phyloP scores from a whole-genome alignment of 345 rosid genomes.

The Ricinus communis region DNA sequence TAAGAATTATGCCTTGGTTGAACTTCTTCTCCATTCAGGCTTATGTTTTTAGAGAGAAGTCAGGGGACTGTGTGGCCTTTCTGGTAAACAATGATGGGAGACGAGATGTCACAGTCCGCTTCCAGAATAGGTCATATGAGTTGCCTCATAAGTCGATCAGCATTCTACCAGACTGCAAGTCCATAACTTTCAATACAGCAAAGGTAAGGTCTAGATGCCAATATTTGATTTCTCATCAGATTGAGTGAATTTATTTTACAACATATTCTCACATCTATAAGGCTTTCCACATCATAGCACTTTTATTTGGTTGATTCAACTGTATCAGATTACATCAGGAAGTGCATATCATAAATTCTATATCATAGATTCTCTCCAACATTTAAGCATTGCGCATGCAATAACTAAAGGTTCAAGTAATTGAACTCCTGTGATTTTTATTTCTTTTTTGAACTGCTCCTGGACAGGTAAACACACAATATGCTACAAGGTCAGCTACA shows the following conservation, averaged over 20 bases:
- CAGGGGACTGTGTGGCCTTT: slow-evolving; percentile 57
- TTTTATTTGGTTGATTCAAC: background rate
- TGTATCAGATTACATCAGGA: background rate
- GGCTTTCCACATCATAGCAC: background rate
- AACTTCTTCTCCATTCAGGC: slow-evolving; percentile 37
- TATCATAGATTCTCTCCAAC: background rate
- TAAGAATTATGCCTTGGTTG: background rate
- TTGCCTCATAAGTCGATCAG: slow-evolving; percentile 69
- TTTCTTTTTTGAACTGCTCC: background rate
- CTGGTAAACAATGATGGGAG: slow-evolving; percentile 49
- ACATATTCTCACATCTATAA: background rate
- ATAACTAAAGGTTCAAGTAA: background rate
- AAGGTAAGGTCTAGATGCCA: slow-evolving; percentile 36
- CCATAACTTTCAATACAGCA: slow-evolving; percentile 62
- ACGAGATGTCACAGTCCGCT: slow-evolving; percentile 35
- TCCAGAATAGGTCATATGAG: slow-evolving; percentile 42
- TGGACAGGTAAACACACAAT: slow-evolving; percentile 52
- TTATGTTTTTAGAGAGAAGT: slow-evolving; percentile 50
- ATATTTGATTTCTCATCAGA: background rate
- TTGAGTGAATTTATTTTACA: background rate
- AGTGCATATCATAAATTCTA: background rate
- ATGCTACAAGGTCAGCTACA: slow-evolving; percentile 45
- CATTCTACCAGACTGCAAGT: slow-evolving; percentile 72
- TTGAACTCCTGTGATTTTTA: background rate
- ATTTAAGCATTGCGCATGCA: background rate